phyloP scores from a whole-genome alignment of 2,329 filamentous ascomycete genomes.

The Fusarium transvaalense region DNA sequence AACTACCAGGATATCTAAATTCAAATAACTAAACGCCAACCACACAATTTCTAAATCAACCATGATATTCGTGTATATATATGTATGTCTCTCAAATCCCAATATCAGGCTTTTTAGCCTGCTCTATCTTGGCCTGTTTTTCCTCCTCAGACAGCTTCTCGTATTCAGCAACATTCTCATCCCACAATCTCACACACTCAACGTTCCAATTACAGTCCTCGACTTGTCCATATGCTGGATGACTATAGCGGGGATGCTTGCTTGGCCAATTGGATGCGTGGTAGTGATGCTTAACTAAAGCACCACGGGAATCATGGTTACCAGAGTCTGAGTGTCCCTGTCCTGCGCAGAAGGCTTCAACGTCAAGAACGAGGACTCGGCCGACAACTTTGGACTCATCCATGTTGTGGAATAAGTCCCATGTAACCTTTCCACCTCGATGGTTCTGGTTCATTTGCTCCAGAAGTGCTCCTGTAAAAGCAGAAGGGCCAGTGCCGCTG shows the following conservation, averaged over 20 bases:
- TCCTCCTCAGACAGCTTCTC: conserved; percentile 70
- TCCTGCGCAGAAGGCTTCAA: conserved; percentile 79
- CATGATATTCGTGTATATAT: neutral
- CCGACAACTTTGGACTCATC: conserved; percentile 74
- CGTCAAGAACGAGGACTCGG: conserved; percentile 74
- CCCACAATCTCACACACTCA: conserved; percentile 75
- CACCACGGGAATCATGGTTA: conserved; percentile 74
- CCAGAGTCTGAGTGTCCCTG: conserved; percentile 80
- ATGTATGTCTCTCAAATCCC: neutral
- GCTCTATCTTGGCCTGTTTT: conserved; percentile 63
- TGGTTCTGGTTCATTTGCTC: conserved; percentile 68
- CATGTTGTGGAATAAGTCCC: conserved; percentile 75
- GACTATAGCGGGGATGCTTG: conserved; percentile 73
- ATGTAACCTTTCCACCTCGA: conserved; percentile 61
- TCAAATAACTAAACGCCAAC: conserved; percentile 25
- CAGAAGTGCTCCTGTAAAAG: conserved; percentile 75
- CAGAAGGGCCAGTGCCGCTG: conserved; percentile 77
- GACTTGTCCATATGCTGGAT: conserved; percentile 77
- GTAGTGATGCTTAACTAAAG: conserved; percentile 80
- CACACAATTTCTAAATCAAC: conserved; percentile 16
- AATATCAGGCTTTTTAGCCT: conserved; percentile 41
- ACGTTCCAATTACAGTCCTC: conserved; percentile 78
- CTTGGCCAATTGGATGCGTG: conserved; percentile 80
- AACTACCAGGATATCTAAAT: conserved; percentile 19
- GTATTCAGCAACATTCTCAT: conserved; percentile 72